A percentile compares a stretch with the other conserved stretches of the same genome.
Evolutionary conservation across 768 basidiomycete species (phyloP).

Genomic region (Boletellus ananiceps): DNA sequence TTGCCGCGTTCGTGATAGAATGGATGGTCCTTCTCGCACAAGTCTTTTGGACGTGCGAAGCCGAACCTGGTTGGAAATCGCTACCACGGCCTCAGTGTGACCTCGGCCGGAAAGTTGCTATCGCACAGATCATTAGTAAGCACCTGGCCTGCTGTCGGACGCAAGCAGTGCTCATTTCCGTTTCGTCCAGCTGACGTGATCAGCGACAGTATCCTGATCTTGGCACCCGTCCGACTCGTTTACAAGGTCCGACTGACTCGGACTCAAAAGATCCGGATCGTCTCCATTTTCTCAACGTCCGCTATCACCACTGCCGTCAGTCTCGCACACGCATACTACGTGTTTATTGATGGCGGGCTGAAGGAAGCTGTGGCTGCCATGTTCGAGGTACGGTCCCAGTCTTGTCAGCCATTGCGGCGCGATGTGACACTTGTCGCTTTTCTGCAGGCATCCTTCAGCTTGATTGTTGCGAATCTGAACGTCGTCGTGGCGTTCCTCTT

Average conservation of each 20-base stretch:
- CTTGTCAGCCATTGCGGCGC: not conserved
- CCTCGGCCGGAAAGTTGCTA: not conserved
- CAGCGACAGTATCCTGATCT: not conserved
- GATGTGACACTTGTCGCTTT: not conserved
- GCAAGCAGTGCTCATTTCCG: not conserved
- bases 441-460: not conserved
- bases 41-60: slow-evolving; percentile 5
- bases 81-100: not conserved
- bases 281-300: slow-evolving; percentile 5
- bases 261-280: slow-evolving; percentile 1
- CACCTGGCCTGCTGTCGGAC: too few species aligned
- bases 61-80: slow-evolving; percentile 3
- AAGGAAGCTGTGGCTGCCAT: slow-evolving; percentile 1
- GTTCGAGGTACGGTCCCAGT: not conserved
- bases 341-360: not conserved
- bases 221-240: not conserved
- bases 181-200: slow-evolving; percentile 1
- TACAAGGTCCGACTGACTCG: slow-evolving; percentile 1
- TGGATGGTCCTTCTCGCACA: slow-evolving; percentile 7
- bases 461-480: slow-evolving; percentile 3
- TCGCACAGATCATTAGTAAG: slow-evolving; percentile 3
- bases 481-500: slow-evolving; percentile 6
- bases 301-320: slow-evolving; percentile 5
- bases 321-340: slow-evolving; percentile 1
- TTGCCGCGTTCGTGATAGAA: not conserved